Evolutionary conservation across 2,329 filamentous ascomycete genomes (phyloP).

Genomic region (Ophiostoma piceae): DNA sequence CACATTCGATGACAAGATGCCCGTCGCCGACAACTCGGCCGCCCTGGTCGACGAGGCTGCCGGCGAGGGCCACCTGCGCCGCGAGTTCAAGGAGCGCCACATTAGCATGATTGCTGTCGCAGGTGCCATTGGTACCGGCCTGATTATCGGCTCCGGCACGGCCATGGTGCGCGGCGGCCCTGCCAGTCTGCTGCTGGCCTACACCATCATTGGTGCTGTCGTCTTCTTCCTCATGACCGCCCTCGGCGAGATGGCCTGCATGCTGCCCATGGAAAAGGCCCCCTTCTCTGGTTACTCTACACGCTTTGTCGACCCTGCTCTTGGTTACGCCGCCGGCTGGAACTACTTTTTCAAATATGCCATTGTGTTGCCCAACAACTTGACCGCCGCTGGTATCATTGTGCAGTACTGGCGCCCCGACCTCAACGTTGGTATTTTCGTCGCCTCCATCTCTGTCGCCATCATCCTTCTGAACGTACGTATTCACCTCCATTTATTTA

Average conservation of each 20-base stretch:
- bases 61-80: conserved; percentile 28
- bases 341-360: conserved; percentile 27
- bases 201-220: conserved; percentile 37
- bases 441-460: conserved; percentile 60
- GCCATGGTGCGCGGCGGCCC: conserved; percentile 45
- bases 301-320: conserved; percentile 59
- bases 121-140: conserved; percentile 44
- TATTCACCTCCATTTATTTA: no score
- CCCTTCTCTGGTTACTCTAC: conserved; percentile 44
- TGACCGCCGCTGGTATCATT: conserved; percentile 17
- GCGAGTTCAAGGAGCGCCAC: conserved; percentile 41
- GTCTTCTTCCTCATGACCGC: conserved; percentile 43
- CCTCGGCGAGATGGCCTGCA: conserved; percentile 59
- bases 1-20: conserved; percentile 1
- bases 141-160: conserved; percentile 49
- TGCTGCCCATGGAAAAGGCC: conserved; percentile 44
- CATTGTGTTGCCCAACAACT: conserved; percentile 18
- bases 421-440: conserved; percentile 55
- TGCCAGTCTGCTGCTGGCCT: conserved; percentile 53
- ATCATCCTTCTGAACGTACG: conserved; percentile 52
- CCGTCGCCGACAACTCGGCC: not conserved
- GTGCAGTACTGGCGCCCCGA: conserved; percentile 36
- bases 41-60: not conserved
- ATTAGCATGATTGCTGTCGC: conserved; percentile 49
- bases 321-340: conserved; percentile 52